Base-by-base conservation (phyloP, 108 stramenopile genomes). In the Phaeodactylum tricornutum region DNA sequence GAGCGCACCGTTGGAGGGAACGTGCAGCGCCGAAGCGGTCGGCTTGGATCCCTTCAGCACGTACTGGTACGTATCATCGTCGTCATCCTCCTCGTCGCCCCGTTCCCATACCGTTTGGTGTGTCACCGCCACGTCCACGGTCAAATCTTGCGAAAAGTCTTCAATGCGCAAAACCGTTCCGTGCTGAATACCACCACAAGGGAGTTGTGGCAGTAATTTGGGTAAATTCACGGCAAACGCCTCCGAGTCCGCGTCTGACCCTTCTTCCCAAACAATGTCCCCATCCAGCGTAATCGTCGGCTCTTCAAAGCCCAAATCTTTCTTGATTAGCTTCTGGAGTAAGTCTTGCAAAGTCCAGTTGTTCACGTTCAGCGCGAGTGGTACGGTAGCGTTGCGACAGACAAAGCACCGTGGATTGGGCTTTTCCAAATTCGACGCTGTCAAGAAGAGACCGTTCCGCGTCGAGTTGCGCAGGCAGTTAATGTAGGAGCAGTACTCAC, bases 401-500 rank as follows among this genome's bases (percentile, higher is more conserved):
- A 96, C 96, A 65, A 87, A 95, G 67, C 95, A 98, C 19, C 73
- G 69, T 1, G 79, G 74, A 50, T 92, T 84, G 14, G 92, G 94
- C 21, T 58, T 53, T 33, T 79, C 73, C 46, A 95, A 69, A 1
- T 45, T 53, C 26, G 70, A 72, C 0, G 96, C 86, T 34, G 79
- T 81, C 38, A 95, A 46, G 20, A 72, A 69, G 53, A 78, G 67
- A 20, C 86, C 87, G 61, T 84, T 92, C 16, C 85, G 74, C 8
- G 74, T 67, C 50, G 65, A 66, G 47, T 83, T 69, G n/a, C 92
- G 54, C 17, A 84, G 41, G 46, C 79, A 82, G 58, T 89, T 84
- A 16, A 61, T 71, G 58, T 84, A 87, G 16, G 61, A 64, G 55
- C 86, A 86, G 8, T 32, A 21, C 16, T 35, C 68, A 8, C 30